A percentile compares a stretch with the other conserved stretches of the same genome.
phyloP scores from a whole-genome alignment of 2,329 filamentous ascomycete genomes.

The Paramyrothecium sp. region DNA sequence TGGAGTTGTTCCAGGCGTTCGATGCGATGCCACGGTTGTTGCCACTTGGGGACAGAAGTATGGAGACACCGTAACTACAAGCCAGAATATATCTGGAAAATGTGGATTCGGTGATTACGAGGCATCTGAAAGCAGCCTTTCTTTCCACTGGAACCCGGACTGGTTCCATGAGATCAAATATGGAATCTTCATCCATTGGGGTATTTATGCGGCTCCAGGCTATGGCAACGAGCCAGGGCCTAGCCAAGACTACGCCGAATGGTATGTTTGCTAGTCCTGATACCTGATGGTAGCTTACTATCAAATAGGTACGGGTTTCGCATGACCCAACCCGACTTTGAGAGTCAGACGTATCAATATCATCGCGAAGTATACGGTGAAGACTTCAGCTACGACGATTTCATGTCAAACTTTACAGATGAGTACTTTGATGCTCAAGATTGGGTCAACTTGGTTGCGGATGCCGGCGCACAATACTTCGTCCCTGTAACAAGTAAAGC shows the following conservation, averaged over 20 bases:
- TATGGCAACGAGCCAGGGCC: conserved; percentile 49
- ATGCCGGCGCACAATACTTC: conserved; percentile 49
- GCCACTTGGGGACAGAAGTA: too few relatives aligned
- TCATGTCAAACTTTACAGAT: conserved; percentile 51
- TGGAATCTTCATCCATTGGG: conserved; percentile 63
- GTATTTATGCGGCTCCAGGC: conserved; percentile 52
- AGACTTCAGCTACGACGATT: conserved; percentile 53
- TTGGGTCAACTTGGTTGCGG: conserved; percentile 52
- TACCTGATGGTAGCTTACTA: conserved; percentile 37
- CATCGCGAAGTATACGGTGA: conserved; percentile 50
- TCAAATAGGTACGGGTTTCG: conserved; percentile 29
- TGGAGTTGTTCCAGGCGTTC: too few relatives aligned
- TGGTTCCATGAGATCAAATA: conserved; percentile 58
- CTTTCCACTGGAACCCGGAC: conserved; percentile 40
- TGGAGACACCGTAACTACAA: too few relatives aligned
- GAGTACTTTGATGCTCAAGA: conserved; percentile 46
- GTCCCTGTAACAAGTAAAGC: too few relatives aligned
- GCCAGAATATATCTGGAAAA: too few relatives aligned
- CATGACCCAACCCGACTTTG: too few relatives aligned
- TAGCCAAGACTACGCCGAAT: conserved; percentile 41
- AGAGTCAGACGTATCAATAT: too few relatives aligned
- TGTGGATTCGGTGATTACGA: neutral
- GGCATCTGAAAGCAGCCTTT: conserved; percentile 22
- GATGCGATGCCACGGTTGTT: too few relatives aligned
- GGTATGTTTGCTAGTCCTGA: conserved; percentile 51